phyloP scores from a whole-genome alignment of 768 basidiomycete genomes.

The Leccinum sublutescens region DNA sequence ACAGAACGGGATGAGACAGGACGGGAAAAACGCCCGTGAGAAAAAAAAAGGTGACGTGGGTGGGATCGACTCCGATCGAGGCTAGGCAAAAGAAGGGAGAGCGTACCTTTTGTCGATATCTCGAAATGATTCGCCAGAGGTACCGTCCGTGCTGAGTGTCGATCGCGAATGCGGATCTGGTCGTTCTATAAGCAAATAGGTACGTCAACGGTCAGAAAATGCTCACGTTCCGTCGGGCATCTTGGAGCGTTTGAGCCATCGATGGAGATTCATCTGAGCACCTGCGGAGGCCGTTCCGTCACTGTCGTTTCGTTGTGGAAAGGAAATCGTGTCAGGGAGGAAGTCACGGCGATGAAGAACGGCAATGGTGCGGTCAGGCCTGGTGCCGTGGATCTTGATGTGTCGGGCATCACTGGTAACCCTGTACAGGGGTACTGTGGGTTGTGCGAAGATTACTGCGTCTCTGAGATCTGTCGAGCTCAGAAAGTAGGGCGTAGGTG shows the following conservation, averaged over 20 bases:
- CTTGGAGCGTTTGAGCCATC: conserved; percentile 30
- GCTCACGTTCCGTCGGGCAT: conserved; percentile 25
- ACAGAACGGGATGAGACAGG: not conserved
- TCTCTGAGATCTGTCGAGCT: conserved; percentile 20
- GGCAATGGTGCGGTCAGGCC: conserved; percentile 17
- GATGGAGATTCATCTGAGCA: conserved; percentile 18
- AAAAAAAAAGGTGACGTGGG: not conserved
- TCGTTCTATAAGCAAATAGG: not conserved
- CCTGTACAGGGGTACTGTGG: conserved; percentile 25
- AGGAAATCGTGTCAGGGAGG: conserved; percentile 28
- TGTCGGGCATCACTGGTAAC: conserved; percentile 21
- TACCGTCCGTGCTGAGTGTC: conserved; percentile 25
- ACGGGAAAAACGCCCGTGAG: not conserved
- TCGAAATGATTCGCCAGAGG: conserved; percentile 27
- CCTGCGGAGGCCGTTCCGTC: not conserved
- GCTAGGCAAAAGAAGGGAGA: not conserved
- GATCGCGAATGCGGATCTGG: conserved; percentile 21
- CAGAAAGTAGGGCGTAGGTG: conserved; percentile 30
- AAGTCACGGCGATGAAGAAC: conserved; percentile 28
- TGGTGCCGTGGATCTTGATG: conserved; percentile 14
- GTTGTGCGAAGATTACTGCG: conserved; percentile 17
- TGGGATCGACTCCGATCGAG: not conserved
- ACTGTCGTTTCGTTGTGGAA: conserved; percentile 15
- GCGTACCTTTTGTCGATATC: conserved; percentile 23
- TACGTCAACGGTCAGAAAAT: not conserved